Evolutionary conservation across 352 stramenopile species (phyloP).

Genomic region (Globisporangium polare): DNA sequence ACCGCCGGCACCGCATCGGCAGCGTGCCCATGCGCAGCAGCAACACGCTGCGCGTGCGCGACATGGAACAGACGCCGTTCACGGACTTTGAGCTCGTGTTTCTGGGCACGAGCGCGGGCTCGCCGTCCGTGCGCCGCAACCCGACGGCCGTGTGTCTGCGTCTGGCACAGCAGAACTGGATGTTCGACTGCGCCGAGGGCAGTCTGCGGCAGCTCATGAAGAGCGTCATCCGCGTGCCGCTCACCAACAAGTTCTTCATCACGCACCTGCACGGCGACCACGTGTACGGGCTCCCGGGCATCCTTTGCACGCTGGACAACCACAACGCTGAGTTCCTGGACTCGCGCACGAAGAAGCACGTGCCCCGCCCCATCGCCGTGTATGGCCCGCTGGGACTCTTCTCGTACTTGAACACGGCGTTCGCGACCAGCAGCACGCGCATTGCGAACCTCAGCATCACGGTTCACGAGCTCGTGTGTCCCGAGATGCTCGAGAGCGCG

Average conservation of each 20-base stretch:
- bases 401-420: conserved; percentile 69
- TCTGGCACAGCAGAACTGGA: conserved; percentile 71
- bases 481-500: conserved; percentile 38
- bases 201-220: conserved; percentile 81
- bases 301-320: conserved; percentile 83
- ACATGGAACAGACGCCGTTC: conserved; percentile 45
- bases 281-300: conserved; percentile 73
- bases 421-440: conserved; percentile 60
- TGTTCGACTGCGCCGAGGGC: conserved; percentile 87
- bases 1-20: conserved; percentile 39
- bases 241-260: conserved; percentile 85
- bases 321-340: conserved; percentile 64
- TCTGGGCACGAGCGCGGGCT: conserved; percentile 75
- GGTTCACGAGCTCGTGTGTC: conserved; percentile 69
- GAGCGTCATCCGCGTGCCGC: conserved; percentile 61
- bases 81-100: conserved; percentile 84
- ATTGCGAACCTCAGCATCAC: conserved; percentile 68
- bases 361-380: conserved; percentile 52
- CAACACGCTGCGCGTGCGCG: conserved; percentile 40
- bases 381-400: conserved; percentile 79
- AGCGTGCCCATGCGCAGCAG: conserved; percentile 52
- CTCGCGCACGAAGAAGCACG: conserved; percentile 41
- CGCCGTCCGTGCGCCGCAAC: conserved; percentile 63
- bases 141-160: conserved; percentile 58
- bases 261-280: conserved; percentile 86